These are phyloP conservation scores for Xylariaceae sp. DNA, from an alignment of 2,329 filamentous ascomycete species.

Conservation along the genomic window DNA sequence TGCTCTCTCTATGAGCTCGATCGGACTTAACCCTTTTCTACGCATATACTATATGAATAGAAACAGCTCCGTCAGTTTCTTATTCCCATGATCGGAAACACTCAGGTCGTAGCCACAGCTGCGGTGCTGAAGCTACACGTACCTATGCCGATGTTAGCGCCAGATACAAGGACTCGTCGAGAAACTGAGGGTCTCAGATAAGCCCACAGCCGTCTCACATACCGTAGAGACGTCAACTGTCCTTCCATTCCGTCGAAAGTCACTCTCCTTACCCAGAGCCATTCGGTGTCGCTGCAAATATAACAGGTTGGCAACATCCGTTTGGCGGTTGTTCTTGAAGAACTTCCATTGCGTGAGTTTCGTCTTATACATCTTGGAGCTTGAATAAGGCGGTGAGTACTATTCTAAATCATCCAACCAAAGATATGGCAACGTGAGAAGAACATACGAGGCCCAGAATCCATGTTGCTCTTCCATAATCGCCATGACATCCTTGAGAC, in stretches of 20 bases:
- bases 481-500: constrained; percentile 28
- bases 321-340: constrained; percentile 31
- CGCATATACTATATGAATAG: constrained; percentile 21
- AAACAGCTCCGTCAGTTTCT: too few species aligned
- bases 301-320: constrained; percentile 28
- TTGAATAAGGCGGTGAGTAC: constrained; percentile 4
- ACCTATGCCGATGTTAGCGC: too few species aligned
- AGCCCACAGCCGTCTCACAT: too few species aligned
- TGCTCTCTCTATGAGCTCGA: constrained; percentile 24
- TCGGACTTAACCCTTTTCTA: constrained; percentile 23
- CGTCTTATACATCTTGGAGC: constrained; percentile 31
- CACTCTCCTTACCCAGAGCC: constrained; percentile 27
- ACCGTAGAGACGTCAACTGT: constrained; percentile 20
- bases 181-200: too few species aligned
- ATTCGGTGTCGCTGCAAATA: constrained; percentile 23
- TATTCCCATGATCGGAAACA: too few species aligned
- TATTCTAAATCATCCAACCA: background rate
- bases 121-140: too few species aligned
- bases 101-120: too few species aligned
- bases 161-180: too few species aligned
- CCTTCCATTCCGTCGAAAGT: constrained; percentile 26
- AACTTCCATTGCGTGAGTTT: constrained; percentile 31
- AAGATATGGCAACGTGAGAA: background rate
- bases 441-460: constrained; percentile 28
- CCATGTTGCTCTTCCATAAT: constrained; percentile 24